Percentiles rank a stretch among this genome's conserved stretches.
Conservation (phyloP, 225 moss, liverwort and hornwort species). For the Polytrichum commune region DNA sequence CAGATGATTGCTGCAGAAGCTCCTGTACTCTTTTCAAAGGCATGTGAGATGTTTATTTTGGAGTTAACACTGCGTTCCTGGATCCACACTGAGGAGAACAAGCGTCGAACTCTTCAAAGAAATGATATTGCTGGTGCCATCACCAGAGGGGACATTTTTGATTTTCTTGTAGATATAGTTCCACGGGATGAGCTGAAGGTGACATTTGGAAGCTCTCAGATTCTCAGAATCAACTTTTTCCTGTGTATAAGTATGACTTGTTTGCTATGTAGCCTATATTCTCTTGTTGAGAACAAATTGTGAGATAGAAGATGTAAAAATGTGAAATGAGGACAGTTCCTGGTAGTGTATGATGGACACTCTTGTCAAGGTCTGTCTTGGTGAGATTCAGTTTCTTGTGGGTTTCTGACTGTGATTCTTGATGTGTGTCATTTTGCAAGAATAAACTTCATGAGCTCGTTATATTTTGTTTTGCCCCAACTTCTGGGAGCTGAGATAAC, state of each 20-base stretch:
- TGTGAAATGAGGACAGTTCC: too few relatives aligned
- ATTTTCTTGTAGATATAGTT: slow-evolving; percentile 68
- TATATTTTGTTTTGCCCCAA: too few relatives aligned
- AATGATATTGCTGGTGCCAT: slow-evolving; percentile 73
- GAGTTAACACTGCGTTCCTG: slow-evolving; percentile 67
- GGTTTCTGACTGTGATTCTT: too few relatives aligned
- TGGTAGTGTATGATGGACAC: too few relatives aligned
- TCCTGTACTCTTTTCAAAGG: slow-evolving; percentile 65
- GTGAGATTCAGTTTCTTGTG: too few relatives aligned
- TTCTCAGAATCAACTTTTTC: neutral
- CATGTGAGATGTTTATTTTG: slow-evolving; percentile 71
- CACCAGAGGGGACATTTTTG: slow-evolving; percentile 65
- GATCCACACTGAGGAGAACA: slow-evolving; percentile 75
- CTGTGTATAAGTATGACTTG: neutral
- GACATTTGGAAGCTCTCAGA: neutral
- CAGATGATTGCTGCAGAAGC: slow-evolving; percentile 74
- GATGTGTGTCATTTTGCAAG: too few relatives aligned
- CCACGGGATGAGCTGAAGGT: slow-evolving; percentile 61
- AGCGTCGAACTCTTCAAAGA: slow-evolving; percentile 55
- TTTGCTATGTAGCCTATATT: too few relatives aligned
- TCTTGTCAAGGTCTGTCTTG: too few relatives aligned
- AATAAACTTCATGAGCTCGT: too few relatives aligned
- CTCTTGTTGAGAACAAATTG: too few relatives aligned
- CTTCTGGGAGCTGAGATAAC: too few relatives aligned
- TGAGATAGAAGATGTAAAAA: too few relatives aligned